phyloP scores from a whole-genome alignment of 1,139 yeast genomes.

The Lodderomyces margitis region DNA sequence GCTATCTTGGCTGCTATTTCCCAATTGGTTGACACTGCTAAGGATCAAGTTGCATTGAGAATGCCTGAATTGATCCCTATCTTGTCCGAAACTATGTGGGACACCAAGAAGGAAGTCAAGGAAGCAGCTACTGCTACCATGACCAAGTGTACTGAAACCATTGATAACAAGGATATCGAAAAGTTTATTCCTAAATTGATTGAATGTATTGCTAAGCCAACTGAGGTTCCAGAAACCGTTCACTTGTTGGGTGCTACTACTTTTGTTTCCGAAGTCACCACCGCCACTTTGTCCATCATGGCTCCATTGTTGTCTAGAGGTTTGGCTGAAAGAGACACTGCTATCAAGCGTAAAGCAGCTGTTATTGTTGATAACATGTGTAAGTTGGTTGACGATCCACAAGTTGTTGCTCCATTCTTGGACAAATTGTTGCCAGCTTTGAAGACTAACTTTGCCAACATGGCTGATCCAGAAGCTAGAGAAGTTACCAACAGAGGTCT shows the following conservation, averaged over 20 bases:
- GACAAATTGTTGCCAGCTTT: constrained; percentile 92
- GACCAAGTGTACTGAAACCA: constrained; percentile 95
- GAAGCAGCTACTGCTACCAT: constrained; percentile 93
- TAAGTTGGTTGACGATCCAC: constrained; percentile 99
- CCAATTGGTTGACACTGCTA: constrained; percentile 89
- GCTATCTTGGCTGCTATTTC: constrained; percentile 83
- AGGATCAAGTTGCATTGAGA: constrained; percentile 94
- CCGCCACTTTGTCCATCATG: constrained; percentile 99
- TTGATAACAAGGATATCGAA: constrained; percentile 99
- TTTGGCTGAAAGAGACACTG: constrained; percentile 98
- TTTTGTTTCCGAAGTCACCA: constrained; percentile 98
- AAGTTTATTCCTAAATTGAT: constrained; percentile 98
- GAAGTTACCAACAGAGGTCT: constrained; percentile 96
- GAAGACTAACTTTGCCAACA: constrained; percentile 88
- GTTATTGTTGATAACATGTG: constrained; percentile 99
- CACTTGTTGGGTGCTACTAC: constrained; percentile 99
- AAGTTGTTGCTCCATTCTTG: constrained; percentile 99
- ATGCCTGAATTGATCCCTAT: constrained; percentile 99
- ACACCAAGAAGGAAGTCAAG: constrained; percentile 97
- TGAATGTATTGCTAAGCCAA: constrained; percentile 94
- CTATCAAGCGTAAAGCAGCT: constrained; percentile 99
- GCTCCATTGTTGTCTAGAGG: constrained; percentile 98
- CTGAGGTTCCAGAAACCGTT: constrained; percentile 97
- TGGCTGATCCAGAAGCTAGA: constrained; percentile 99
- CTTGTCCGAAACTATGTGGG: constrained; percentile 99